A percentile compares a stretch with the other conserved stretches of the same genome.
These are phyloP conservation scores for Umbelopsis ramanniana DNA, from an alignment of 192 early-diverging fungal genomes.

Conservation along the genomic window DNA sequence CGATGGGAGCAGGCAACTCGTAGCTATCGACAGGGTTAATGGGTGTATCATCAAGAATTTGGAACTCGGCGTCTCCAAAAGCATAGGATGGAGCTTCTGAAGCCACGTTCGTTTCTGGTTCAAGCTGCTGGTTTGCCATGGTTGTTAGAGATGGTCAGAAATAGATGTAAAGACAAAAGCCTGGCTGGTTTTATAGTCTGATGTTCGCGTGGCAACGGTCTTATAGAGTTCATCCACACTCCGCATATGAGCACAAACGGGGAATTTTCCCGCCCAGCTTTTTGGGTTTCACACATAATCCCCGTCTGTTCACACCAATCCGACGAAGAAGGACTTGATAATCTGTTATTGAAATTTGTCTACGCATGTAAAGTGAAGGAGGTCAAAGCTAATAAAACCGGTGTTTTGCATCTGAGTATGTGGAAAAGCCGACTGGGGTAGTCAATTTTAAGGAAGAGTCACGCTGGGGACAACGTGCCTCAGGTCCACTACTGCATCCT, in stretches of 20 bases:
- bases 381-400: too few relatives aligned
- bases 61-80: slow-evolving; percentile 18
- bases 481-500: too few relatives aligned
- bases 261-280: slow-evolving; percentile 1
- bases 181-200: not conserved
- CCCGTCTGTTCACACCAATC: not conserved
- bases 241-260: slow-evolving; percentile 9
- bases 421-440: too few relatives aligned
- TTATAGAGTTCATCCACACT: not conserved
- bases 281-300: slow-evolving; percentile 8
- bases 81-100: slow-evolving; percentile 8
- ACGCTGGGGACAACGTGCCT: too few relatives aligned
- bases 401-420: too few relatives aligned
- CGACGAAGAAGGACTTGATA: not conserved
- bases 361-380: too few relatives aligned
- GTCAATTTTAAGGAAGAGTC: too few relatives aligned
- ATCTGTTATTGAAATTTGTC: too few relatives aligned
- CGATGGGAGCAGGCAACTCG: not conserved
- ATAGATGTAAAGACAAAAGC: not conserved
- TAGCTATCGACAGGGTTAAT: slow-evolving; percentile 10
- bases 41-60: slow-evolving; percentile 11
- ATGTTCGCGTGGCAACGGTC: slow-evolving; percentile 11
- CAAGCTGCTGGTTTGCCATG: not conserved
- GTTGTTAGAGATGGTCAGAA: not conserved
- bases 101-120: not conserved